Evolutionary conservation across 169 alveolate genomes (phyloP), one percentile per base, ranked within the genome.

Genomic region (Plasmodium gaboni): DNA sequence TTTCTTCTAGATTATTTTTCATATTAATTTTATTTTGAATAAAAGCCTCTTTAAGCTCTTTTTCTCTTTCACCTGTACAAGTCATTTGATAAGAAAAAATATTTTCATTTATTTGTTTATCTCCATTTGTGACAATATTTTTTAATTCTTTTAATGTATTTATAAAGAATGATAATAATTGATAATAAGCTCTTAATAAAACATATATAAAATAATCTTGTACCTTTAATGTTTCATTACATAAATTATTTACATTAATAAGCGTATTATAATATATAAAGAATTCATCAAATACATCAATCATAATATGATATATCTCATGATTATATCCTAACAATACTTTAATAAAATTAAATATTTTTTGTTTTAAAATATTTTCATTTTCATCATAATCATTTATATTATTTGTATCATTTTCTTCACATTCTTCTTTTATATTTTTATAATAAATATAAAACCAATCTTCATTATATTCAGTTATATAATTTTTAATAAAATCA

Each of bases 381-480:
- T 19, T 42, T 19, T 76, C 10, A 26, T 57, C 46, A 28, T 24
- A 17, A 0, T 26, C 42, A 26, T 48, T 50, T 2, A 6, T 6
- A 64, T 26, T 76, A 46, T 24, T 3, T 9, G 5, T 44, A 9
- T 9, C 48, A 50, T 50, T 70, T 10, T 50, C 46, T 9, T 51
- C 48, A 2, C 7, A 24, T 17, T 13, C 15, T 8, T 67, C 53
- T 2, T 17, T 2, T 5, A 26, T 32, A 28, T 57, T n/a, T 0
- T 61, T 13, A 32, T 67, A 55, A 61, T 83, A 83, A 1, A 83
- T 46, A 15, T 67, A 59, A 68, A 83, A 83, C 91, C 91, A 83
- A 46, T 26, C 51, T 44, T 50, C 72, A n/a, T 83, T 46, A 42
- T 83, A 83, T 38, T 83, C 73, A 10, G 2, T 53, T 42, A 83